Evolutionary conservation across 257 asterid genomes (phyloP), one percentile per base, ranked within the genome.

Genomic region (Thymus quinquecostatus): DNA sequence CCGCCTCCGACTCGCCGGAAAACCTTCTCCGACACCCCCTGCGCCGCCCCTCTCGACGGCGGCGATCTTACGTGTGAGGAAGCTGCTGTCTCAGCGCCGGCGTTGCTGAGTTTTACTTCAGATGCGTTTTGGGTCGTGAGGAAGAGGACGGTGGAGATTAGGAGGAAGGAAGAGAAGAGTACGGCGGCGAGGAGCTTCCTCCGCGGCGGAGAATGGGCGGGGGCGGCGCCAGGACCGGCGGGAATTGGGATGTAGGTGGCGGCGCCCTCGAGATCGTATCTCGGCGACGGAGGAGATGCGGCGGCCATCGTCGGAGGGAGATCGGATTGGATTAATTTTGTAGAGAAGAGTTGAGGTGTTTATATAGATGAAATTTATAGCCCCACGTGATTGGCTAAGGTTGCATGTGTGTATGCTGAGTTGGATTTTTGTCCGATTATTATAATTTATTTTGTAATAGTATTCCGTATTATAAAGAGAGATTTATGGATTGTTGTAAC

Each of bases 1-100:
- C 77, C 82, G 55, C 78, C 70, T 48, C 77, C 1, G 41, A 69
- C 78, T 27, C 36, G 65, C 72, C 82, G 80, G 81, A 79, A 90
- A 66, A 80, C 80, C 80, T 88, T 88, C 70, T 90, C 96, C 58
- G 97, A 90, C 47, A 86, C 92, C 1, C 97, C 97, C 70, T 85
- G 86, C n/a, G 85, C 60, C 64, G 70, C 81, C 55, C 95, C 96
- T 79, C 96, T 79, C 0, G 97, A 86, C 62, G 76, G 72, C 50
- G 74, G 1, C 11, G 63, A 58, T 44, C 56, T 44, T 6, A 7
- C 6, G 1, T 38, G 41, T 4, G 41, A 4, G 6, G 41, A 6
- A 38, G 41, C 6, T 4, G 6, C 4, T 38, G 41, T 1, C 41
- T 38, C 41, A 3, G 41, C 41, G 8, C 41, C 41, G 41, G 36